Percentiles rank a stretch among this genome's conserved stretches.
Conservation (phyloP, 305 asterid genomes). For the Fraxinus platypoda region DNA sequence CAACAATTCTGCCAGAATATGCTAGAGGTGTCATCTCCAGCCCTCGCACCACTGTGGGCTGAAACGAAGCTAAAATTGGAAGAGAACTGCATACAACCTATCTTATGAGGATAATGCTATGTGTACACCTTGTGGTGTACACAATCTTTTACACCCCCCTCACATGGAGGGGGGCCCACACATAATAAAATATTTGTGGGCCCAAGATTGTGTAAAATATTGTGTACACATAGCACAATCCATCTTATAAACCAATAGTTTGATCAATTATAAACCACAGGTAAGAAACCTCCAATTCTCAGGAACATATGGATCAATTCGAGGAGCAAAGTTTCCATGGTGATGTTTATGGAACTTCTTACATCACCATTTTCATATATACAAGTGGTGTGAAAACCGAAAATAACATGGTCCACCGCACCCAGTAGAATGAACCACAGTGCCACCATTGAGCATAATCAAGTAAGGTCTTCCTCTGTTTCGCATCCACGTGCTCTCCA, state of each 20-base stretch:
- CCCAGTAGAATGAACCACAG: background rate
- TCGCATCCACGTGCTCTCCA: background rate
- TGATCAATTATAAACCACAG: background rate
- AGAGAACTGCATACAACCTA: background rate
- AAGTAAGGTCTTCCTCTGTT: background rate
- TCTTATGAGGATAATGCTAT: too few relatives aligned
- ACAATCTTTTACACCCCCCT: too few relatives aligned
- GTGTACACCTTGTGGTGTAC: too few relatives aligned
- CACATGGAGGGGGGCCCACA: too few relatives aligned
- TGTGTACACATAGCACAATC: too few relatives aligned
- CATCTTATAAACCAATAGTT: background rate
- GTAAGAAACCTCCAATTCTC: background rate
- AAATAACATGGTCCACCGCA: background rate
- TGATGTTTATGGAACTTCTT: background rate
- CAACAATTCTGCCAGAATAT: background rate
- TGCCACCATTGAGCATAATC: background rate
- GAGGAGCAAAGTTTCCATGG: background rate
- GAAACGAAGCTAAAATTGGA: background rate
- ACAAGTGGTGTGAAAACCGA: background rate
- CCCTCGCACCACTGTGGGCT: background rate
- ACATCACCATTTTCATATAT: background rate
- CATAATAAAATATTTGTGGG: too few relatives aligned
- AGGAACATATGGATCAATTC: background rate
- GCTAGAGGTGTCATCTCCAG: background rate
- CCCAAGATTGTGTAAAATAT: too few relatives aligned